Base-by-base conservation (phyloP, 176 grass and related monocot genomes). In the Musa acuminata region DNA sequence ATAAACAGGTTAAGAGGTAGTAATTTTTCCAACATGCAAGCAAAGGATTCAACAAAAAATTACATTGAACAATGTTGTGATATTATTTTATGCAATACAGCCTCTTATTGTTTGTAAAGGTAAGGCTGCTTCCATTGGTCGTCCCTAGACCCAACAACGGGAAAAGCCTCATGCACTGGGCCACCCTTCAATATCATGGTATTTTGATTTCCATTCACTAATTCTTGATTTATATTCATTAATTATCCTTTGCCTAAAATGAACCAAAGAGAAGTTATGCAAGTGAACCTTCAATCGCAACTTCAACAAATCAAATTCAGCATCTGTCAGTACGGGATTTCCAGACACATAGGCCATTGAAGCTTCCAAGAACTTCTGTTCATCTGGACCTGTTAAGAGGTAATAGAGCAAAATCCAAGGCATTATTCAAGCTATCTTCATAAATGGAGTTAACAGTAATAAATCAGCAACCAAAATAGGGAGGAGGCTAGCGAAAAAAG, bases 351-450 rank as follows among this genome's bases (percentile, higher is more conserved):
- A 96, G 13, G 89, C 92, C 84, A 96, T 96, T 51, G 85, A 92
- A 67, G 92, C 92, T 83, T 96, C 89, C 87, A 96, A 88, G 86
- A 96, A 66, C 71, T 71, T 92, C 67, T 96, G 92, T 76, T 96
- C 92, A 80, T 96, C 92, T 13, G 83, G 53, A 74, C 89, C 92
- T 96, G 68, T 65, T 9, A 64, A 57, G 52, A 75, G 7, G 13
- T 49, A 49, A 71, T 24, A 57, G 62, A 75, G 14, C 72, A 60
- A 4, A 43, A 21, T 52, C 43, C 22, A 20, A 21, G 59, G 68
- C 35, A 43, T 43, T 55, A 74, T 67, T 64, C n/a, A 17, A 76
- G 48, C 19, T 2, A 9, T 43, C 35, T 43, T 43, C 35, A 43
- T 43, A 43, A 43, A 43, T 43, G 35, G 35, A 0, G 35, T 43